Evolutionary conservation across 192 early-diverging fungal species (phyloP), one percentile per base, ranked within the genome.

Genomic region (Tieghemiomyces parasiticus): DNA sequence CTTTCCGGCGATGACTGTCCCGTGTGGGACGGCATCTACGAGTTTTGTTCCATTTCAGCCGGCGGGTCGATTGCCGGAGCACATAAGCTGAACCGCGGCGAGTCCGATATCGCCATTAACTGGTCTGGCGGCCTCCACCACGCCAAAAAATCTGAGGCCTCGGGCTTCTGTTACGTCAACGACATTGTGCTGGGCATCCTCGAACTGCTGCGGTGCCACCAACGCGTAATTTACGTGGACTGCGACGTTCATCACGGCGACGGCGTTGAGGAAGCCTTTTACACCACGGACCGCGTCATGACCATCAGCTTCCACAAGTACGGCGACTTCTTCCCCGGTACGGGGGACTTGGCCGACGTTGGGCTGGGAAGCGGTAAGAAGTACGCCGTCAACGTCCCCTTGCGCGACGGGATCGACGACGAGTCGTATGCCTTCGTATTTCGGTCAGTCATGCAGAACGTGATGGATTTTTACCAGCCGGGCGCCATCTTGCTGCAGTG

Each of bases 171-270:
- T 73, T 98, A 96, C 70, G 87, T 95, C 45, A 98, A 98, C 71
- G 95, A 98, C 65, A 98, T 96, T 71, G 95, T 96, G 1, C 73
- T 98, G 52, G 89, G 82, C 13, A 93, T 97, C 38, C 63, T 95
- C 52, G 91, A 99, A 60, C 68, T 99, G 47, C 65, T 97, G 64
- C 71, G 88, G 56, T 81, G 82, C 62, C 84, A 92, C 58, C 86
- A 89, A 58, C 85, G 93, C 6, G 92, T 99, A 2, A 73, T 99
- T 4, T 99, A 99, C 67, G 90, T 95, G 58, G 95, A 99, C 67
- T 95, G 96, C 66, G 95, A 99, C 67, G 89, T 96, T 8, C 95
- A 99, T 70, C 95, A 99, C 63, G 95, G 95, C 33, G 95, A 99
- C 66, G 95, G 95, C 42, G 96, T 99, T 22, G 92, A 97, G 65